Conservation (phyloP, 257 asterid species). For the Mitragyna speciosa region DNA sequence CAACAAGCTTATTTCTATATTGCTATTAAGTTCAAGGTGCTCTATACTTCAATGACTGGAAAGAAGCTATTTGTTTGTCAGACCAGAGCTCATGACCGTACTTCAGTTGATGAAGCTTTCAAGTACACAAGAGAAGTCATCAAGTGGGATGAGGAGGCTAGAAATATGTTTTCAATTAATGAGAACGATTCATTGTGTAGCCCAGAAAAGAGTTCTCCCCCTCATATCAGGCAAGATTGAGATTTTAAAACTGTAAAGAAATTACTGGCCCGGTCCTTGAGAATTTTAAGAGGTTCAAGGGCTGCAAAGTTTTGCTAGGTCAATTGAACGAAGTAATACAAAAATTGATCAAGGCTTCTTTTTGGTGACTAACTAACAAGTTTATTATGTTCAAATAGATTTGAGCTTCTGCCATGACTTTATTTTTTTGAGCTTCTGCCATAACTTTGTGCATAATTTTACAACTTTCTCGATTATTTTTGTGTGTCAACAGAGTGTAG, state of each 20-base stretch:
- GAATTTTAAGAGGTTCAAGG: background rate
- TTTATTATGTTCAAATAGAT: background rate
- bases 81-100: conserved; percentile 36
- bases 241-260: background rate
- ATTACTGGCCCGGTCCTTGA: background rate
- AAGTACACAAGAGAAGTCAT: conserved; percentile 54
- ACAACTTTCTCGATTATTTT: too few species aligned
- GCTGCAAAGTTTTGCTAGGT: background rate
- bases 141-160: conserved; percentile 56
- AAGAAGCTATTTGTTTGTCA: conserved; percentile 58
- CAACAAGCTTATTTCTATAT: conserved; percentile 60
- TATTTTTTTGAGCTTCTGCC: background rate
- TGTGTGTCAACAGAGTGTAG: too few species aligned
- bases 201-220: conserved; percentile 32
- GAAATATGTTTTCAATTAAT: conserved; percentile 18
- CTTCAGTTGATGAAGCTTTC: conserved; percentile 51
- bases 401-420: background rate
- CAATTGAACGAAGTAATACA: background rate
- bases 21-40: conserved; percentile 59
- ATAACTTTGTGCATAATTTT: background rate
- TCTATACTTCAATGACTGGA: conserved; percentile 51
- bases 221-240: conserved; percentile 14
- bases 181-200: conserved; percentile 41
- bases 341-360: background rate
- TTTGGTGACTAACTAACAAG: background rate